Percentiles rank a stretch among this genome's conserved stretches.
Conservation (phyloP, 495 filamentous ascomycete genomes). For the Tirmania nivea region DNA sequence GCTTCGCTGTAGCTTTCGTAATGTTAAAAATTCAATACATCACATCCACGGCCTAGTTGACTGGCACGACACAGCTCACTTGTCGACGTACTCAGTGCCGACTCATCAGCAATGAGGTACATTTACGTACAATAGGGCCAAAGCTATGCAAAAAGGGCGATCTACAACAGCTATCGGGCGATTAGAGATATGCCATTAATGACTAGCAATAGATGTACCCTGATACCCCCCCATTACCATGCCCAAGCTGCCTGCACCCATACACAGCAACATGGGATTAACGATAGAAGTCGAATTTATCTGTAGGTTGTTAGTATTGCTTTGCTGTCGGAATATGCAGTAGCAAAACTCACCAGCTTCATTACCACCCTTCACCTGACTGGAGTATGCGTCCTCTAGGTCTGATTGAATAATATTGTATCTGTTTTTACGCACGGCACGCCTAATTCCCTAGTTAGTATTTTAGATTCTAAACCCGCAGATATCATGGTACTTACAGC, state of each 20-base stretch:
- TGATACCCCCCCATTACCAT: too few species aligned
- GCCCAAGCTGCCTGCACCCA: not conserved
- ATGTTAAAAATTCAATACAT: too few species aligned
- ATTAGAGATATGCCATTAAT: too few species aligned
- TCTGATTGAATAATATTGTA: slow-evolving; percentile 97
- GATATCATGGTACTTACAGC: slow-evolving; percentile 21
- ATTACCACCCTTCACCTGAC: slow-evolving; percentile 73
- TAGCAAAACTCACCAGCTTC: slow-evolving; percentile 28
- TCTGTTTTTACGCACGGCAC: slow-evolving; percentile 90
- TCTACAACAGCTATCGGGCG: too few species aligned
- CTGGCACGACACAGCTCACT: too few species aligned
- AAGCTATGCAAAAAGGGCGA: too few species aligned
- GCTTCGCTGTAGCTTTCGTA: too few species aligned
- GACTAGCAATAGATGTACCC: too few species aligned
- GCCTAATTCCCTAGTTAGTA: slow-evolving; percentile 8
- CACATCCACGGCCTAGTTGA: too few species aligned
- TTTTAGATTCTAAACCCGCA: not conserved
- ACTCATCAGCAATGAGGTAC: too few species aligned
- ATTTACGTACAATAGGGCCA: too few species aligned
- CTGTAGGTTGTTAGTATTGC: slow-evolving; percentile 7
- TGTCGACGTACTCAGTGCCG: too few species aligned
- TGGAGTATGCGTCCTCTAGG: slow-evolving; percentile 84
- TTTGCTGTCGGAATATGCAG: not conserved
- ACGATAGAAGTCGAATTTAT: slow-evolving; percentile 51
- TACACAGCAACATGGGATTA: slow-evolving; percentile 1